phyloP scores from a whole-genome alignment of 768 basidiomycete species.

The Rhizopogon rudus region DNA sequence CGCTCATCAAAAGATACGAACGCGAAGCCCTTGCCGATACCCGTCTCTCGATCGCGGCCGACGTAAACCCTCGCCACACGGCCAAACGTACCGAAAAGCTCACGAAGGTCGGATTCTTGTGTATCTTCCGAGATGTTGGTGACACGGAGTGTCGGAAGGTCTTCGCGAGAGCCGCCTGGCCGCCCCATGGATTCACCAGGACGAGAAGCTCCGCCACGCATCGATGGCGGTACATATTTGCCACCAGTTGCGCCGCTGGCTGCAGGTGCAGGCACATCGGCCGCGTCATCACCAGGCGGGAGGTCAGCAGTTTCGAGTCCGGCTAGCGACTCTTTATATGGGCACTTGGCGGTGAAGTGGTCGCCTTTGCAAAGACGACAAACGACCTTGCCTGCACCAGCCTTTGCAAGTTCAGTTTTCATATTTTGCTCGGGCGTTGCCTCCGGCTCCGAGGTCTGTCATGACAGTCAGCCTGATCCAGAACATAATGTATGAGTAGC shows the following conservation, averaged over 20 bases:
- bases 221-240: constrained; percentile 93
- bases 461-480: background rate
- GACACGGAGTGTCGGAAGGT: constrained; percentile 93
- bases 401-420: constrained; percentile 62
- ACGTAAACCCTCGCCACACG: constrained; percentile 88
- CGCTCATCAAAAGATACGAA: constrained; percentile 94
- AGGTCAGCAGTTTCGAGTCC: constrained; percentile 59
- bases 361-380: constrained; percentile 96
- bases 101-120: constrained; percentile 89
- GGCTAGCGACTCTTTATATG: constrained; percentile 91
- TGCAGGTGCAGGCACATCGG: constrained; percentile 23
- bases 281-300: constrained; percentile 31
- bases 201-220: constrained; percentile 67
- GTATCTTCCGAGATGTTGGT: constrained; percentile 97
- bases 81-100: constrained; percentile 84
- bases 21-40: constrained; percentile 93
- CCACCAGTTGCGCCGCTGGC: constrained; percentile 43
- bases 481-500: constrained; percentile 2
- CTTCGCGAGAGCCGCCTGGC: constrained; percentile 64
- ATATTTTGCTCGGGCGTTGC: constrained; percentile 57
- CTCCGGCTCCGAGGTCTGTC: constrained; percentile 61
- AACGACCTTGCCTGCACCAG: constrained; percentile 81
- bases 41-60: constrained; percentile 91
- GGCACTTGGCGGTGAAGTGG: constrained; percentile 98
- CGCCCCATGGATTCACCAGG: constrained; percentile 71